Conservation (phyloP, 2,329 filamentous ascomycete species). For the Camillea tinctor region DNA sequence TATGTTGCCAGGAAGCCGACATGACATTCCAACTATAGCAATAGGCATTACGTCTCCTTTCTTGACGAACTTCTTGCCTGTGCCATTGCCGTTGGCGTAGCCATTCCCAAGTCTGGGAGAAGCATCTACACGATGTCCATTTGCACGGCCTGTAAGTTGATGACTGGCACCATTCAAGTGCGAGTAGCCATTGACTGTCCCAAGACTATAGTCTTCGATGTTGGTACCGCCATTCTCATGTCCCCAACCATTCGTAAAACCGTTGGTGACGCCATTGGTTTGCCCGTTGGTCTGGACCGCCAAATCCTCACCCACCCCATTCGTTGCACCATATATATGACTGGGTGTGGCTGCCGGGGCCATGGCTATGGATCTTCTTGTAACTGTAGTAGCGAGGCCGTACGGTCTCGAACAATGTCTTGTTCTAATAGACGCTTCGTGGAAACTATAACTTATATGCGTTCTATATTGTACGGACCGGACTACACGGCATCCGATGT, state of each 20-base stretch:
- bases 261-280: constrained; percentile 22
- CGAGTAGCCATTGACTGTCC: background rate
- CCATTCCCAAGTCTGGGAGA: constrained; percentile 1
- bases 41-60: constrained; percentile 28
- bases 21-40: constrained; percentile 37
- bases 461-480: constrained; percentile 1
- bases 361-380: constrained; percentile 27
- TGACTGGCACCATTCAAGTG: constrained; percentile 9
- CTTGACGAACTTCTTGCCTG: constrained; percentile 2
- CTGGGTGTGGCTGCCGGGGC: constrained; percentile 30
- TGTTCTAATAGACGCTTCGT: constrained; percentile 11
- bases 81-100: background rate
- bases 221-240: constrained; percentile 6
- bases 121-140: constrained; percentile 10
- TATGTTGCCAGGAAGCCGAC: constrained; percentile 36
- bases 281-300: constrained; percentile 30
- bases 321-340: constrained; percentile 21
- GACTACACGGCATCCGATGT: background rate
- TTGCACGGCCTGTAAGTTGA: constrained; percentile 9
- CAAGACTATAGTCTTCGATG: constrained; percentile 9
- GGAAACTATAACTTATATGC: constrained; percentile 26
- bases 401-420: constrained; percentile 13
- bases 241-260: constrained; percentile 17
- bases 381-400: constrained; percentile 19
- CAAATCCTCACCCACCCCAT: constrained; percentile 25